Evolutionary conservation across 257 asterid genomes (phyloP), one percentile per base, ranked within the genome.

Genomic region (Solanum virginianum): DNA sequence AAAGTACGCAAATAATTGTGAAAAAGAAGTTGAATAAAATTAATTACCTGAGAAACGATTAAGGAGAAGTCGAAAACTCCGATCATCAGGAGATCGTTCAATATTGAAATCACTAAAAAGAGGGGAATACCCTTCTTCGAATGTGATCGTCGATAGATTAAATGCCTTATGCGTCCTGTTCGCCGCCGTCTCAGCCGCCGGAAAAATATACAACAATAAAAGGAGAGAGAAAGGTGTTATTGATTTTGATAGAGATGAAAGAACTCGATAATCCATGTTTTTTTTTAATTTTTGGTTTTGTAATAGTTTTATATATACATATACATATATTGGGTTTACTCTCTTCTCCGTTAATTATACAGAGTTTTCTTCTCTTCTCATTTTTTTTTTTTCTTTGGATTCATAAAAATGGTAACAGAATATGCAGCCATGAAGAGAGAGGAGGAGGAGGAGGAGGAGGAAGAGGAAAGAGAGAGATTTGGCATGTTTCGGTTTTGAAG

Each of bases 61-160:
- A 90, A 94, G 98, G 87, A 93, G 91, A 87, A 95, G 98, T 85
- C 92, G 85, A 59, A 93, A 95, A 70, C 93, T 53, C 69, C 79
- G 87, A 83, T 92, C 94, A 69, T 94, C 96, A 13, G 74, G 69
- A 1, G 97, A 94, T 9, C 93, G 88, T 7, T 88, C 85, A 68
- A 95, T 93, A 84, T 95, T 95, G 90, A 95, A 95, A 69, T 92
- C 89, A 89, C 98, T 91, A 82, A 95, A 95, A 88, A 95, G 98
- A 36, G 98, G 92, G n/a, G 91, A 89, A 89, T 88, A 95, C 4
- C 94, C 90, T 83, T 91, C 84, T 26, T 72, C 84, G 71, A 88
- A 95, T 36, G 91, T 86, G 86, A 92, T 88, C 86, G 96, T 83
- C 72, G 96, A 86, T 62, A 90, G 90, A 83, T 95, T 91, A 87